Conservation (phyloP, 225 moss, liverwort and hornwort genomes). For the Bryum argenteum region DNA sequence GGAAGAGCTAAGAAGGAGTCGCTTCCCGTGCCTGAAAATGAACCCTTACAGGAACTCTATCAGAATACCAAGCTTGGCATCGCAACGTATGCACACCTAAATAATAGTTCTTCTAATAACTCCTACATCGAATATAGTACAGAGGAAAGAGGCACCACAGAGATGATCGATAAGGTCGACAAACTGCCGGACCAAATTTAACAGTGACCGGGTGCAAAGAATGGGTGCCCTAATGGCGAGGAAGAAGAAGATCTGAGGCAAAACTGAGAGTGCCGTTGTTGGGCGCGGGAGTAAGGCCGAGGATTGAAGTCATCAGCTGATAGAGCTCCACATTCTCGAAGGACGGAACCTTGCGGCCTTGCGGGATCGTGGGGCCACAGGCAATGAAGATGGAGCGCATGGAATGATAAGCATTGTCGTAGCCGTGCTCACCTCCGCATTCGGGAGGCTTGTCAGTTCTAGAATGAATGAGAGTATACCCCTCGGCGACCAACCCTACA, state of each 20-base stretch:
- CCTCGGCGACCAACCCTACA: constrained; percentile 79
- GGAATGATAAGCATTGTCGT: constrained; percentile 74
- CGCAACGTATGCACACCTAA: neutral
- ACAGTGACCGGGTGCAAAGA: constrained; percentile 39
- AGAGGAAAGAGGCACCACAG: constrained; percentile 21
- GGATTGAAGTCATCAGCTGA: constrained; percentile 56
- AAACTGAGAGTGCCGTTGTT: constrained; percentile 52
- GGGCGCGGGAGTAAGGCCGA: constrained; percentile 52
- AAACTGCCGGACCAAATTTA: constrained; percentile 14
- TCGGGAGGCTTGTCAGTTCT: constrained; percentile 35
- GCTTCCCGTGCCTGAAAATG: neutral
- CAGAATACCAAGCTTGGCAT: neutral
- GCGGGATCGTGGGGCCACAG: constrained; percentile 74
- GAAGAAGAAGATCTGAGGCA: constrained; percentile 47
- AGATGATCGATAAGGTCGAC: constrained; percentile 23
- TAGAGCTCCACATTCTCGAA: constrained; percentile 79
- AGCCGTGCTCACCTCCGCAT: constrained; percentile 90
- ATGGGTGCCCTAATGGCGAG: constrained; percentile 41
- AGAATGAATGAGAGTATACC: constrained; percentile 57
- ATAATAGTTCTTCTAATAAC: constrained; percentile 7
- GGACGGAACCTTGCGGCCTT: constrained; percentile 60
- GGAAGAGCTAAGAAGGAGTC: neutral
- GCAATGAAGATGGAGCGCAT: constrained; percentile 92
- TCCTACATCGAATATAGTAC: constrained; percentile 21
- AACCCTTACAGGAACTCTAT: constrained; percentile 1